Conservation (phyloP, 2,329 filamentous ascomycete species). For the Endocalyx cinctus region DNA sequence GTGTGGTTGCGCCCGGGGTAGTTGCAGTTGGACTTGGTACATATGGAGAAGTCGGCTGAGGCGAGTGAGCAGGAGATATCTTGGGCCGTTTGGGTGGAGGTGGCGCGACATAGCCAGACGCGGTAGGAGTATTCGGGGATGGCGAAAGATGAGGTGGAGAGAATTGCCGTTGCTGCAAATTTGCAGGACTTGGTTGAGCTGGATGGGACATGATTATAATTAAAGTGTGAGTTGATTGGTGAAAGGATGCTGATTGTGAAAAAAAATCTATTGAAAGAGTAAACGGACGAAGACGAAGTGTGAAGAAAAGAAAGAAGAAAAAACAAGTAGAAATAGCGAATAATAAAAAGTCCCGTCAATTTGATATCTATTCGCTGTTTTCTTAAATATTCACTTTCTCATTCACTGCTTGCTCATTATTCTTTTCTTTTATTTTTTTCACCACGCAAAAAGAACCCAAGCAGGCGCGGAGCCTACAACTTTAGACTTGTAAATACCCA, state of each 20-base stretch:
- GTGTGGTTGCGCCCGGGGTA: slow-evolving; percentile 31
- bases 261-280: neutral
- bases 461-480: slow-evolving; percentile 45
- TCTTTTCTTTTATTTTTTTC: too few species aligned
- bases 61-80: slow-evolving; percentile 63
- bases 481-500: slow-evolving; percentile 40
- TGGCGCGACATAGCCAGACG: too few species aligned
- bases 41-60: slow-evolving; percentile 58
- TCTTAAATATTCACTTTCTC: too few species aligned
- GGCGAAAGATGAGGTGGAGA: slow-evolving; percentile 49
- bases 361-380: too few species aligned
- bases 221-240: neutral
- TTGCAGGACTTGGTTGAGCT: slow-evolving; percentile 18
- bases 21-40: slow-evolving; percentile 39
- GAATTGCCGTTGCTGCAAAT: slow-evolving; percentile 26
- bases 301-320: too few species aligned
- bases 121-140: too few species aligned
- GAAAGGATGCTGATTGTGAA: neutral
- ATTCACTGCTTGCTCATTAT: too few species aligned
- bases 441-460: slow-evolving; percentile 26
- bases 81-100: slow-evolving; percentile 71
- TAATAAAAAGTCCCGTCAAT: too few species aligned
- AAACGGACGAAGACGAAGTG: too few species aligned
- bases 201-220: slow-evolving; percentile 22
- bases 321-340: too few species aligned